Evolutionary conservation across 202 grass and related monocot genomes (phyloP), one percentile per base, ranked within the genome.

Genomic region (Zoysia matrella): DNA sequence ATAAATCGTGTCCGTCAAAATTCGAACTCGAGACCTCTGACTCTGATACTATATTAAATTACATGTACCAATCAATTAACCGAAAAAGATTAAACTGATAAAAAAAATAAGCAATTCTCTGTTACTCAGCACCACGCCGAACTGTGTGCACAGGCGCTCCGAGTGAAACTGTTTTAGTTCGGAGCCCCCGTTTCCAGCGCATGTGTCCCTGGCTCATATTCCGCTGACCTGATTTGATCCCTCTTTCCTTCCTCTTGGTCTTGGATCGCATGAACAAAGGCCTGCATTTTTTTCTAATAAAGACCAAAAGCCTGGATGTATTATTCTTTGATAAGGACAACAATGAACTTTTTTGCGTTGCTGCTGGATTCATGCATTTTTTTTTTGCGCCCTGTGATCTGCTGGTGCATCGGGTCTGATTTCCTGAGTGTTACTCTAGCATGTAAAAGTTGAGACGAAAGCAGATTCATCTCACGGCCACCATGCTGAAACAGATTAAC

Each of bases 231-330:
- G 22, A 30, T 74, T 55, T 40, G 5, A 66, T n/a, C 12, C 22
- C 15, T 57, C 15, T 16, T 47, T 46, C 77, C 58, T 8, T 40
- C 47, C 62, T 8, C 13, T 47, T 30, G 22, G 22, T 30, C 39
- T 71, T 47, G 56, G 82, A 85, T 85, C 74, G 63, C 53, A 84
- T 52, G 74, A 65, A 22, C 66, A 85, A 84, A 77, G 58, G 55
- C 48, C 1, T 2, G 49, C 49, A 36, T 73, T 11, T 16, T 54
- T 78, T 16, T 55, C 39, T 30, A 30, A 30, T 18, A 55, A 69
- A 80, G 77, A 48, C 53, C 44, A 47, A 80, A 80, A 80, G 77
- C 52, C 16, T 57, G 51, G 2, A 4, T 8, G 40, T 52, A 72
- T 60, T 45, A 69, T 54, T 78, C 65, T 60, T 71, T 84, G 66